phyloP scores from a whole-genome alignment of 2,329 filamentous ascomycete genomes.

The Fusarium sp. region DNA sequence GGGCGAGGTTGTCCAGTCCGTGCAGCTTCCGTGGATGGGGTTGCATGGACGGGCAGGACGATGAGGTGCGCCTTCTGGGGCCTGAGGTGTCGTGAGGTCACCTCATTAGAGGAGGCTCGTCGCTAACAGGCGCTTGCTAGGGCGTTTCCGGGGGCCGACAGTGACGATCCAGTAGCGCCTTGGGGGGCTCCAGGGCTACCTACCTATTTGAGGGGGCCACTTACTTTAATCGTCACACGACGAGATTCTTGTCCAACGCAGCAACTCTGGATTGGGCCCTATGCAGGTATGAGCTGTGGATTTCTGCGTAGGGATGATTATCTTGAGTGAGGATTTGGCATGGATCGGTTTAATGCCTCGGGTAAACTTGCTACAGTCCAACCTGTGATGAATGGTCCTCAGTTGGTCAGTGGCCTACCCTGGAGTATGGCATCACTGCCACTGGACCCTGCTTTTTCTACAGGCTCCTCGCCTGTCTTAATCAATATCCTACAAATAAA shows the following conservation, averaged over 20 bases:
- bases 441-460: not conserved
- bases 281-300: not conserved
- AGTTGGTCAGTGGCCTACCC: not conserved
- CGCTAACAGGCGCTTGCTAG: not conserved
- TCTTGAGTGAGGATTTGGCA: not conserved
- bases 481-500: not conserved
- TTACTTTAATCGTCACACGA: not conserved
- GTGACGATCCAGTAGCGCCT: not conserved
- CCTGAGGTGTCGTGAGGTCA: constrained; percentile 7
- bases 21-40: constrained; percentile 8
- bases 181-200: not conserved
- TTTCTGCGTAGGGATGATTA: not conserved
- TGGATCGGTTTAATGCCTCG: not conserved
- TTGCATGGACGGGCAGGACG: not conserved
- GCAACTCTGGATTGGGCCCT: not conserved
- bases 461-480: not conserved
- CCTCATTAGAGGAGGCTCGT: constrained; percentile 3
- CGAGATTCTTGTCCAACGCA: not conserved
- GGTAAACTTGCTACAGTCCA: not conserved
- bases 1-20: constrained; percentile 13
- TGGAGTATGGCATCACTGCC: not conserved
- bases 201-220: not conserved
- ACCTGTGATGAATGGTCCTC: not conserved
- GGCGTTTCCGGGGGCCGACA: not conserved
- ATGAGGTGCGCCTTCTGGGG: constrained; percentile 6